These are phyloP conservation scores for Microbotryum lychnidis-dioicae DNA, from an alignment of 1,284 basidiomycete species.

Conservation along the genomic window DNA sequence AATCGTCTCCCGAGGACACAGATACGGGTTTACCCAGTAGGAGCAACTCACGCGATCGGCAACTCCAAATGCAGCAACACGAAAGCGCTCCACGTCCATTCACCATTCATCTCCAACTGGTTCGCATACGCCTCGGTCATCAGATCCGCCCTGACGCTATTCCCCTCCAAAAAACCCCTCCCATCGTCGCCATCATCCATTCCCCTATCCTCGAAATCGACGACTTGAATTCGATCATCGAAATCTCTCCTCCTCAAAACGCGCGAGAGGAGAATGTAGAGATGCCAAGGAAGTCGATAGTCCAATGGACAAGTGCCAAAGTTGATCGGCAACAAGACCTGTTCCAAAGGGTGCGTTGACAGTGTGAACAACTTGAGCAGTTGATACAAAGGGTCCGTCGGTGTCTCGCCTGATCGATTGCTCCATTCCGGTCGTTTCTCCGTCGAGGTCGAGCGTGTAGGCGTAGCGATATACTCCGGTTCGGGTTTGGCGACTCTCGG, in stretches of 20 bases:
- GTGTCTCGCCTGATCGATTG: constrained; percentile 22
- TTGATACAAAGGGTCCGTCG: constrained; percentile 67
- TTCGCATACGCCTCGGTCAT: constrained; percentile 75
- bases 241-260: constrained; percentile 78
- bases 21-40: not conserved
- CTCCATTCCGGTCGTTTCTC: constrained; percentile 35
- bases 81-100: constrained; percentile 80
- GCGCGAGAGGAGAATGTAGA: constrained; percentile 78
- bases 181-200: constrained; percentile 44
- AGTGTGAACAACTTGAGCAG: constrained; percentile 68
- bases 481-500: constrained; percentile 48
- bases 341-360: constrained; percentile 46
- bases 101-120: constrained; percentile 71
- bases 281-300: constrained; percentile 81
- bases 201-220: constrained; percentile 38
- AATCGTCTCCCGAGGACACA: not conserved
- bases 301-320: constrained; percentile 70
- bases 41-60: constrained; percentile 55
- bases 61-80: constrained; percentile 82
- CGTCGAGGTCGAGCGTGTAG: constrained; percentile 14
- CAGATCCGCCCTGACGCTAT: constrained; percentile 72
- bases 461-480: constrained; percentile 57
- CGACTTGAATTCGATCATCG: constrained; percentile 55
- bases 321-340: constrained; percentile 55
- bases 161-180: constrained; percentile 49